A percentile compares a stretch with the other conserved stretches of the same genome.
These are phyloP conservation scores for Floccularia luteovirens DNA, from an alignment of 768 basidiomycete species.

Conservation along the genomic window DNA sequence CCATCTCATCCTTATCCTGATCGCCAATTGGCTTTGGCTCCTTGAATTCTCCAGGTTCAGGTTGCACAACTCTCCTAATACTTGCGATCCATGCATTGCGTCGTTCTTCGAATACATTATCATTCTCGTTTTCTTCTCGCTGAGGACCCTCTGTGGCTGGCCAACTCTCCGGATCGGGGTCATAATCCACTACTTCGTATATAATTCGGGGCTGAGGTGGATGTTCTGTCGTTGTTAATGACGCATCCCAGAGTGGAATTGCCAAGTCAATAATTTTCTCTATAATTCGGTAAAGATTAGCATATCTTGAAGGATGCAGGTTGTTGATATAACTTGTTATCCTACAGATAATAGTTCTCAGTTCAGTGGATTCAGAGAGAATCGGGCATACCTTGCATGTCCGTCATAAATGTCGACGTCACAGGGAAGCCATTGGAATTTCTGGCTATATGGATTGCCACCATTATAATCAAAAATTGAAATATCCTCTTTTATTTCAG, in stretches of 20 bases:
- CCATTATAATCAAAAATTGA: not conserved
- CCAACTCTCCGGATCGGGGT: constrained; percentile 5
- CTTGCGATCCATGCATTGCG: constrained; percentile 5
- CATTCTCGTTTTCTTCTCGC: constrained; percentile 5
- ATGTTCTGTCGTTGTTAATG: no score
- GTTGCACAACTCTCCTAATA: constrained; percentile 4
- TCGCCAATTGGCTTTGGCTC: not conserved
- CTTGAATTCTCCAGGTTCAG: constrained; percentile 6
- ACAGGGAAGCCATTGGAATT: constrained; percentile 10
- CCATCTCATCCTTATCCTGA: not conserved
- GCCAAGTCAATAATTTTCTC: constrained; percentile 13
- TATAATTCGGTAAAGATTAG: constrained; percentile 12
- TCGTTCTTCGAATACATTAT: constrained; percentile 5
- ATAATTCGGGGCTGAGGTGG: not conserved
- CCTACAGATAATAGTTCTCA: constrained; percentile 1
- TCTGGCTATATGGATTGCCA: constrained; percentile 3
- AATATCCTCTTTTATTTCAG: not conserved
- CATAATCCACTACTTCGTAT: constrained; percentile 7
- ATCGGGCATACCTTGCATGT: constrained; percentile 8
- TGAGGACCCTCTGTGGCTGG: constrained; percentile 5
- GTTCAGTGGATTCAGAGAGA: not conserved
- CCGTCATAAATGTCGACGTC: constrained; percentile 5
- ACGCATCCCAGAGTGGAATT: constrained; percentile 18
- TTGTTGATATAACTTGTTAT: constrained; percentile 27
- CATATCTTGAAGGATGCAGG: constrained; percentile 15